These are phyloP conservation scores for Lonicera japonica DNA, from an alignment of 129 eudicot species.

Conservation along the genomic window DNA sequence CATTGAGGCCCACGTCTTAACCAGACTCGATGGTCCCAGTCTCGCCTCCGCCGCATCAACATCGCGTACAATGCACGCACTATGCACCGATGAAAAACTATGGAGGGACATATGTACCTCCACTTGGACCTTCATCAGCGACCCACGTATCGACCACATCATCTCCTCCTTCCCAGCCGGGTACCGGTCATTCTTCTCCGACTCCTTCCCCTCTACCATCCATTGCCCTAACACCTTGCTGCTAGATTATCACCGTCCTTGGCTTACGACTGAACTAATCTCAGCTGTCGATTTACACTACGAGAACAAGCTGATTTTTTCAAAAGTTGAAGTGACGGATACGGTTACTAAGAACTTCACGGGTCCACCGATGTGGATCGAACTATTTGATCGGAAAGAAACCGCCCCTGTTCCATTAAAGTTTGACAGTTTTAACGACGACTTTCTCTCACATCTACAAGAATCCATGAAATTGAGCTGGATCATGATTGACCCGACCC, in stretches of 20 bases:
- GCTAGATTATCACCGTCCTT: background rate
- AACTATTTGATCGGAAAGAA: conserved; percentile 3
- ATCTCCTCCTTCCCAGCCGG: conserved; percentile 49
- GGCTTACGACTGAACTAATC: conserved; percentile 14
- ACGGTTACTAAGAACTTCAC: conserved; percentile 21
- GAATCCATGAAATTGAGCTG: too few species aligned
- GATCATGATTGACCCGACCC: too few species aligned
- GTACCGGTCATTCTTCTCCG: conserved; percentile 42
- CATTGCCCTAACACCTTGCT: conserved; percentile 1
- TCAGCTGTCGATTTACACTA: too few species aligned
- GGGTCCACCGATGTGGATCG: conserved; percentile 14
- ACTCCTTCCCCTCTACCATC: conserved; percentile 35
- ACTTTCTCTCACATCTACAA: too few species aligned
- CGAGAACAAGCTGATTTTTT: conserved; percentile 26
- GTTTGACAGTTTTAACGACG: conserved; percentile 5
- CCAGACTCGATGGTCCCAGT: conserved; percentile 35
- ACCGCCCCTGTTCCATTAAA: conserved; percentile 2
- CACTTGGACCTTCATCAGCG: conserved; percentile 51
- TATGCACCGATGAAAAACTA: conserved; percentile 21
- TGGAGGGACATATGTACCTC: too few species aligned
- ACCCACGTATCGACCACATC: conserved; percentile 22
- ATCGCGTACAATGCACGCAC: conserved; percentile 13
- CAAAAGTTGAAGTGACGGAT: conserved; percentile 3
- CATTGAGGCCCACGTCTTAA: conserved; percentile 34
- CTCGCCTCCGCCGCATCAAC: conserved; percentile 34